Conservation (phyloP, 306 rosid species). For the Malus fusca region DNA sequence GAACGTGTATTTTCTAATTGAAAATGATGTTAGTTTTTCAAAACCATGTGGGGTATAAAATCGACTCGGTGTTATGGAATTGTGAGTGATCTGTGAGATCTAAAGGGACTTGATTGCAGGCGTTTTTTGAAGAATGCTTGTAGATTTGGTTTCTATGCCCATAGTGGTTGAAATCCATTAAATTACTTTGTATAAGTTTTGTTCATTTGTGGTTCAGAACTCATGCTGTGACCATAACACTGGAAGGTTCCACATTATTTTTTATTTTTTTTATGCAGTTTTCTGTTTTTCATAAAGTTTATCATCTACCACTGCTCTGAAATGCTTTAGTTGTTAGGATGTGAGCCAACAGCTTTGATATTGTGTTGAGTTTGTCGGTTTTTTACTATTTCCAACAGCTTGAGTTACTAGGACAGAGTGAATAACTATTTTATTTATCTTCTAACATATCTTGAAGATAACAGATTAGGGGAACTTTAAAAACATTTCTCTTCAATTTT, state of each 20-base stretch:
- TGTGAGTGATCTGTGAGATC: background rate
- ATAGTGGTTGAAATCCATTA: background rate
- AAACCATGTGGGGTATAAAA: background rate
- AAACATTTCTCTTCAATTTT: background rate
- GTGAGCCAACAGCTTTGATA: background rate
- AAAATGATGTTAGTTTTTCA: background rate
- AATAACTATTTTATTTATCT: background rate
- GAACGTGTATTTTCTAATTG: too few species aligned
- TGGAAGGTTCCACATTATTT: background rate
- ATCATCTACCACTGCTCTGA: background rate
- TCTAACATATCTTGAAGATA: constrained; percentile 29
- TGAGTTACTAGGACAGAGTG: background rate
- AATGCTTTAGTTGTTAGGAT: background rate
- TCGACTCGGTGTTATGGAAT: background rate
- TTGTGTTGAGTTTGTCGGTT: background rate
- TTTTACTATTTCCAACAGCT: too few species aligned
- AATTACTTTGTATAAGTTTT: background rate
- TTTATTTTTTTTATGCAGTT: too few species aligned
- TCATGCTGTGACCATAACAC: background rate
- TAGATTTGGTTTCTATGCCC: background rate
- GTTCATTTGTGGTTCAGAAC: background rate
- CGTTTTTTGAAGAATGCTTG: background rate
- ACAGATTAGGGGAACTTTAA: background rate
- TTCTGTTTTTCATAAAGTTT: background rate
- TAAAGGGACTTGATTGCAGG: background rate